Evolutionary conservation across 441 rosid genomes (phyloP).

Genomic region (Arabidopsis lyrata): DNA sequence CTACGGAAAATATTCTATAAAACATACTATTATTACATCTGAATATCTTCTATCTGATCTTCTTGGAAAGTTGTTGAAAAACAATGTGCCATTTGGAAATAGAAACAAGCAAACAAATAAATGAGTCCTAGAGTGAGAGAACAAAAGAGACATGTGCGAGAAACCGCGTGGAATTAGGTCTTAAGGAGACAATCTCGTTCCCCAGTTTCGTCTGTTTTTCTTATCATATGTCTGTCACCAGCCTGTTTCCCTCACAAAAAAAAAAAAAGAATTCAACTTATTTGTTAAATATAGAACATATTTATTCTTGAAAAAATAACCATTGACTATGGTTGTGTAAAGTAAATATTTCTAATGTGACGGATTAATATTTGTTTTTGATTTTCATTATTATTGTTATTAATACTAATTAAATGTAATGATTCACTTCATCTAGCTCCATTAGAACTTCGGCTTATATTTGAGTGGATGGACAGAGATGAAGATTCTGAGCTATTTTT

Average conservation of each 20-base stretch:
- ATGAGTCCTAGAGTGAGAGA: neutral
- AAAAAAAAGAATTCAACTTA: too few species aligned
- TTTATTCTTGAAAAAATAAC: slow-evolving; percentile 5
- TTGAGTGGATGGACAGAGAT: too few species aligned
- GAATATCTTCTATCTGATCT: neutral
- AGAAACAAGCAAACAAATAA: slow-evolving; percentile 3
- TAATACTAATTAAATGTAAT: too few species aligned
- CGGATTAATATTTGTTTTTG: neutral
- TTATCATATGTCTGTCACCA: slow-evolving; percentile 32
- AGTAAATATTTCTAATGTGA: neutral
- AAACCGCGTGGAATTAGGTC: slow-evolving; percentile 31
- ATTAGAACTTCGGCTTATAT: too few species aligned
- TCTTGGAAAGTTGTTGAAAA: neutral
- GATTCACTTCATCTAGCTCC: too few species aligned
- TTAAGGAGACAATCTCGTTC: slow-evolving; percentile 18
- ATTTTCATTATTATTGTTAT: too few species aligned
- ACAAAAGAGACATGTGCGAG: slow-evolving; percentile 2
- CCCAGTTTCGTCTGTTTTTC: neutral
- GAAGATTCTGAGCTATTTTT: too few species aligned
- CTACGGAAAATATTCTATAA: neutral
- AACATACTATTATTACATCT: neutral
- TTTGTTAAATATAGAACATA: neutral
- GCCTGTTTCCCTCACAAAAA: slow-evolving; percentile 11
- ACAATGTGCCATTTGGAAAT: neutral
- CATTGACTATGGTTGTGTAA: neutral